Conservation (phyloP, 1,284 basidiomycete genomes). For the Ustilago lituana region DNA sequence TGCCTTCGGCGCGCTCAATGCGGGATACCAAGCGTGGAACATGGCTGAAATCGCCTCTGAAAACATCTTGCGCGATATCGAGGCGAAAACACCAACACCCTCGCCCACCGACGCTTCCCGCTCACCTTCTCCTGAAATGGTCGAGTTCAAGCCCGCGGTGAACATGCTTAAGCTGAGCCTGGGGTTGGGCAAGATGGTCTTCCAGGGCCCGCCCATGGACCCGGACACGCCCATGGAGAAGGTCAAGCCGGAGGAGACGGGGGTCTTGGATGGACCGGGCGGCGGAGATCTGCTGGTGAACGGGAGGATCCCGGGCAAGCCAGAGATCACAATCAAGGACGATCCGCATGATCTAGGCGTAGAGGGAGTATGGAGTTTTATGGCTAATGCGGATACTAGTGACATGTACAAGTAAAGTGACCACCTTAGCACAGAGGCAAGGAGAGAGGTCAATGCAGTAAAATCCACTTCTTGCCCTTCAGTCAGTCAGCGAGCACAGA, state of each 20-base stretch:
- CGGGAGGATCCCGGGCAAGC: constrained; percentile 30
- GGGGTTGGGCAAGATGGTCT: constrained; percentile 60
- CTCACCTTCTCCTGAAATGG: constrained; percentile 20
- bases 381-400: constrained; percentile 56
- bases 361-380: constrained; percentile 61
- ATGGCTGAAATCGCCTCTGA: constrained; percentile 65
- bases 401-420: constrained; percentile 57
- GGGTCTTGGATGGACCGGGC: constrained; percentile 8
- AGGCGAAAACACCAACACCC: constrained; percentile 12
- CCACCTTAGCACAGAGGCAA: too few species aligned
- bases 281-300: constrained; percentile 20
- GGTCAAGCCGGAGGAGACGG: constrained; percentile 34
- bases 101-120: constrained; percentile 3
- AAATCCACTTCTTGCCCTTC: too few species aligned
- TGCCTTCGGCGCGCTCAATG: constrained; percentile 66
- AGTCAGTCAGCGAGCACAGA: too few species aligned
- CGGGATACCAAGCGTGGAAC: constrained; percentile 66
- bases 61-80: constrained; percentile 61
- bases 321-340: constrained; percentile 55
- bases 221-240: constrained; percentile 21
- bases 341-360: constrained; percentile 62
- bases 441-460: too few species aligned
- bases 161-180: constrained; percentile 64
- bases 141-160: constrained; percentile 55
- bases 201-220: constrained; percentile 52